Base-by-base conservation (phyloP, 805 yeast species). In the Saccharomyces mikatae region DNA sequence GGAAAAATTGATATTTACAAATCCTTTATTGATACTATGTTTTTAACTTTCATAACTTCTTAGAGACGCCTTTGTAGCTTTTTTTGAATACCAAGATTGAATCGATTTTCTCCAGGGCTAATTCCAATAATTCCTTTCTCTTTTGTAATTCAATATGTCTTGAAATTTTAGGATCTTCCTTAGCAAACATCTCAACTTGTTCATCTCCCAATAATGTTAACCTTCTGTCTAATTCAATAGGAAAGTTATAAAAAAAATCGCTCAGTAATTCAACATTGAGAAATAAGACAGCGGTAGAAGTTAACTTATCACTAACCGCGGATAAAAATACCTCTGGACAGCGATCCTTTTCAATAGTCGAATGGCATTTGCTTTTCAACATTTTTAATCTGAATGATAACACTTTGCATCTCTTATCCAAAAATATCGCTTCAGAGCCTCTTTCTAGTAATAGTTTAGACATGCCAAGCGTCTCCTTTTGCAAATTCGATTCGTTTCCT, bases 241-340 rank as follows among this genome's bases (percentile, higher is more conserved):
- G 98, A 71, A 94, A 92, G 62, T 90, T 89, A 70, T 95, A 94
- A 68, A 92, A 95, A 66, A 94, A 94, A 71, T 95, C 99, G 60
- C 96, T 87, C 58, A 94, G 75, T 54, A 94, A 75, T 71, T 94
- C 99, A 54, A 95, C 98, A 66, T 94, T 94, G 67, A 94, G 74
- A 64, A 94, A 94, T 57, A 94, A 71, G 3, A 94, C 94, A 0
- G 99, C 94, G 0, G 99, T 94, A 11, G 92, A 86, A 0, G 97
- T 89, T 26, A 94, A 74, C 70, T 94, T 94, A 58, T 89, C 91
- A 51, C 94, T 86, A 3, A 94, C 96, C 2, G 89, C 96, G 66
- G 89, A 96, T 67, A 94, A 75, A 61, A 91, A 95, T 6, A 91
- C 80, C 69, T 94, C 99, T 0, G 99, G 99, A 66, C 99, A 94